Evolutionary conservation across 2,329 filamentous ascomycete genomes (phyloP), one percentile per base, ranked within the genome.

Genomic region (Curvularia sp.): DNA sequence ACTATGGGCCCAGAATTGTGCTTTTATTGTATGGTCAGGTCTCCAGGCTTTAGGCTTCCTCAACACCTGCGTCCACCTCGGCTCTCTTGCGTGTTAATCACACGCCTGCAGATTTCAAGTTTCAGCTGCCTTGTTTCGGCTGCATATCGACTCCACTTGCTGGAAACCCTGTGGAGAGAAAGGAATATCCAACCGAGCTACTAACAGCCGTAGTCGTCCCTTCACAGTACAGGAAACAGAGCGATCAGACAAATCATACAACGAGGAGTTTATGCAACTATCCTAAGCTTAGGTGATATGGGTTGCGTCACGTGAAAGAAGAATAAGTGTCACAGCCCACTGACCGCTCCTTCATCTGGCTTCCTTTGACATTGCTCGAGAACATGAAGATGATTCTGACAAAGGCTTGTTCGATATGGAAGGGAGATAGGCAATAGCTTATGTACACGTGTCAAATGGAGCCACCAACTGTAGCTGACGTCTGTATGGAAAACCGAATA

Each of bases 71-170:
- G 39, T 28, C 10, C 42, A 36, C 27, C 39, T 36, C 23, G 12
- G 39, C 12, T 19, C 39, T 39, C 28, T 52, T 13, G 3, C 34
- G 10, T 9, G 21, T 39, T 27, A 19, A 27, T 28, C 4, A 15
- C 32, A 39, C 18, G 32, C 13, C 34, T 28, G 47, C 32, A 39
- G n/a, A 25, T 49, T 39, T 13, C 21, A 27, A 39, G 13, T 27
- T 12, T 19, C 4, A 19, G 23, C 10, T 39, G 32, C 47, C 39
- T 15, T 43, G 34, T 15, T 25, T 45, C 30, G 48, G 53, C 41
- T 52, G 21, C 53, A 56, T 32, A n/a, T 28, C 41, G 53, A 39
- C 32, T 45, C 47, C 34, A 38, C 32, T 7, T 13, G 9, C 15
- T 38, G 5, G 25, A 45, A 42, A 23, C 23, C 23, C 38, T 12